A percentile compares a stretch with the other conserved stretches of the same genome.
These are phyloP conservation scores for Dendrobium catenatum DNA, from an alignment of 106 monocot species.

Conservation along the genomic window DNA sequence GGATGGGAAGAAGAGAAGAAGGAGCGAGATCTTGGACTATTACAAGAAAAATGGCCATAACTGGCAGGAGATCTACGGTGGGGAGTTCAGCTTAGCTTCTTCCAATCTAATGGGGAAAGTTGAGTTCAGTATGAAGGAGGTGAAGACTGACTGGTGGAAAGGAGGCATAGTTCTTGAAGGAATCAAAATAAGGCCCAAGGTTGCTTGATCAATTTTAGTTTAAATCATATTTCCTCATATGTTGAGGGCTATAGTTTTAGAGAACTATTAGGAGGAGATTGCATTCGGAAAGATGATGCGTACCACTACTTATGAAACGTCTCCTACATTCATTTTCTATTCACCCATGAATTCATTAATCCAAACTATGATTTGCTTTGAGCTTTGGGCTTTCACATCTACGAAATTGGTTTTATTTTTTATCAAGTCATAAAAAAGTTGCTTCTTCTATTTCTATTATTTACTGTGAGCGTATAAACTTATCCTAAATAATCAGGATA, in stretches of 20 bases:
- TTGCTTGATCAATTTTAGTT: not conserved
- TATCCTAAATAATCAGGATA: no score
- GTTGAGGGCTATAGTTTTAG: not conserved
- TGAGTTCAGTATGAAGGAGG: slow-evolving; percentile 10
- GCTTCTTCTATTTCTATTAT: no score
- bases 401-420: no score
- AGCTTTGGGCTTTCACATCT: no score
- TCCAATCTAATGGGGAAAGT: not conserved
- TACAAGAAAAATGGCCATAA: not conserved
- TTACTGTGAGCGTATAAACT: no score
- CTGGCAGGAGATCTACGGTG: slow-evolving; percentile 8
- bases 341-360: no score
- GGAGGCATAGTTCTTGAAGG: slow-evolving; percentile 8
- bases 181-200: slow-evolving; percentile 3
- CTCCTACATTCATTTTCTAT: no score
- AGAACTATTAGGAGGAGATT: no score
- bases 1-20: slow-evolving; percentile 7
- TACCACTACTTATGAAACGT: no score
- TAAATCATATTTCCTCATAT: not conserved
- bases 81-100: slow-evolving; percentile 1
- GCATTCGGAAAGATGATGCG: no score
- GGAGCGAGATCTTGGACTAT: not conserved
- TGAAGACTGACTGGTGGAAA: slow-evolving; percentile 9
- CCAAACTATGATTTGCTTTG: no score
- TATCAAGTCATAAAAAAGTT: no score